Conservation (phyloP, 2,329 filamentous ascomycete species). For the Aspergillus hortae region DNA sequence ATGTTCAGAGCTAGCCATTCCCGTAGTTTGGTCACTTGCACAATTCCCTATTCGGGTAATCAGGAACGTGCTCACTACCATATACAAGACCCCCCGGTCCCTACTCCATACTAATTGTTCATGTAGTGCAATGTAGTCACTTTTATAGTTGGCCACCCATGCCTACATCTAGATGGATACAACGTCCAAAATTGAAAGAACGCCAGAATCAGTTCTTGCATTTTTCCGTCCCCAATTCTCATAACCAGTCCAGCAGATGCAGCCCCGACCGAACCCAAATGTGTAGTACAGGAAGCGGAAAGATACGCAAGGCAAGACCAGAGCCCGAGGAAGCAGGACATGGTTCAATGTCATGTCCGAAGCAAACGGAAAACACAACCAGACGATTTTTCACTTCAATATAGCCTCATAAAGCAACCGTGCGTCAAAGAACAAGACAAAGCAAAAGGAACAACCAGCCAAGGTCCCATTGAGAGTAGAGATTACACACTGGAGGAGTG, state of each 20-base stretch:
- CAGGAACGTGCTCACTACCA: neutral
- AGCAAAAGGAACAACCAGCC: conserved; percentile 28
- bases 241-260: conserved; percentile 21
- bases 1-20: neutral
- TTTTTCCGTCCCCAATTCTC: conserved; percentile 15
- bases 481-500: conserved; percentile 33
- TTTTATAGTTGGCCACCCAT: neutral
- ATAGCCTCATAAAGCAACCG: conserved; percentile 32
- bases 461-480: conserved; percentile 39
- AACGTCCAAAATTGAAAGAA: conserved; percentile 1
- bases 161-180: neutral
- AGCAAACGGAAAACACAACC: conserved; percentile 18
- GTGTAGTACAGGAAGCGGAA: conserved; percentile 23
- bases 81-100: neutral
- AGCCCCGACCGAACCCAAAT: conserved; percentile 22
- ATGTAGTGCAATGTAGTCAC: neutral
- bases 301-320: conserved; percentile 15
- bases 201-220: conserved; percentile 21
- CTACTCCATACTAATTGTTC: neutral
- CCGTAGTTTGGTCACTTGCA: neutral
- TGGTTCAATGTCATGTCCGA: conserved; percentile 15
- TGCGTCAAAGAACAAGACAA: conserved; percentile 19
- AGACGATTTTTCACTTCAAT: conserved; percentile 34
- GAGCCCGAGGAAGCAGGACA: conserved; percentile 19
- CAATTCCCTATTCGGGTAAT: neutral